Evolutionary conservation across 2,329 filamentous ascomycete genomes (phyloP), one percentile per base, ranked within the genome.

Genomic region (Pyrenochaeta sp.): DNA sequence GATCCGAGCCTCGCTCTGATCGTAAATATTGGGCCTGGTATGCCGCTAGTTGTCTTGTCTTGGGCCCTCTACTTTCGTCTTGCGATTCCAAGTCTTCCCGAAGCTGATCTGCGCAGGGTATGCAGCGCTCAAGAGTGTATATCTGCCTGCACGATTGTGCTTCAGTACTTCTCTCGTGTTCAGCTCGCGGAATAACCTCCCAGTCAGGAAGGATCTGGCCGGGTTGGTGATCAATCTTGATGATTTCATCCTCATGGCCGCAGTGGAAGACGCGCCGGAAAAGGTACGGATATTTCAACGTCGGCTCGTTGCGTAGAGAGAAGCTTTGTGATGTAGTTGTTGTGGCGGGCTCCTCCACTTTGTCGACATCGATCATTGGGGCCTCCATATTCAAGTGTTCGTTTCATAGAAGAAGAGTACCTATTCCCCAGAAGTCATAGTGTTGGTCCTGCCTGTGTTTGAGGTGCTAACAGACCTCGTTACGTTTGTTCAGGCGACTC

Each of bases 211-310:
- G 8, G 15, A 36, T 50, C 29, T 54, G 48, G 10, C 36, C 14
- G 11, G 35, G 44, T 15, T n/a, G 32, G 26, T 8, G 21, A 20
- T 18, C 35, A 32, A 7, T 42, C 28, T 47, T 18, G n/a, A 61
- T 47, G 13, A 40, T 53, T 13, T 61, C 58, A 7, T 53, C 47
- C 10, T 46, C 35, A 21, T 61, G 55, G 7, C 51, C 48, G 24
- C 58, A 61, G 13, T 35, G 38, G 15, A 57, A 59, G 5, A 34
- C 24, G 17, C 56, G 54, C 21, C 39, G 46, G 17, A 57, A 50
- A 15, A 53, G 44, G 9, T 56, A 55, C 6, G 57, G 41, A 34
- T 54, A 51, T 4, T 20, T 9, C 18, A 24, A 13, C 3, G 11
- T 20, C 10, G 18, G 11, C 6, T 14, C 24, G 29, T 13, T 36